A percentile compares a stretch with the other conserved stretches of the same genome.
These are phyloP conservation scores for Gossypium australe DNA, from an alignment of 345 rosid genomes.

Conservation along the genomic window DNA sequence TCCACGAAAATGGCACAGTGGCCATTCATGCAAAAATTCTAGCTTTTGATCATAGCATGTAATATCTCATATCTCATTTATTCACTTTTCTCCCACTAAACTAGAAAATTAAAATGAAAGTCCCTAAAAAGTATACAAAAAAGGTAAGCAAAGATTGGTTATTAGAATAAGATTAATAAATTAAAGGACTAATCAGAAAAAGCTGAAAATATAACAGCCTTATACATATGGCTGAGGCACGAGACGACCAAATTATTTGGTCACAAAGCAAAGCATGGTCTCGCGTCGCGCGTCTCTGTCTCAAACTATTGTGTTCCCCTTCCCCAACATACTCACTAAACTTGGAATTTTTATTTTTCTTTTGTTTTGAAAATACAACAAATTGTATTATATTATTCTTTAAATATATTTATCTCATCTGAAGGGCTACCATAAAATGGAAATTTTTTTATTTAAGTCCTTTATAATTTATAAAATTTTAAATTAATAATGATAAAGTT, in stretches of 20 bases:
- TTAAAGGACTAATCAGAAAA: not conserved
- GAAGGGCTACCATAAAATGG: no score
- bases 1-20: slow-evolving; percentile 21
- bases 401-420: no score
- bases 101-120: not conserved
- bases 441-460: no score
- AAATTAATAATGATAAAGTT: no score
- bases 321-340: not conserved
- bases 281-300: slow-evolving; percentile 23
- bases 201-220: not conserved
- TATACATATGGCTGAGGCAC: not conserved
- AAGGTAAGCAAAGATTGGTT: not conserved
- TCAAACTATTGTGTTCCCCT: not conserved
- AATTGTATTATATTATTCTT: no score
- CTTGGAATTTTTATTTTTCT: not conserved
- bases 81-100: no score
- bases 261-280: slow-evolving; percentile 24
- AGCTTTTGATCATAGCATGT: not conserved
- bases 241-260: not conserved
- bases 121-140: slow-evolving; percentile 6
- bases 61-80: not conserved
- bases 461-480: no score
- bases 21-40: slow-evolving; percentile 17
- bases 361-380: no score
- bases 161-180: not conserved